A percentile compares a stretch with the other conserved stretches of the same genome.
phyloP scores from a whole-genome alignment of 2,329 filamentous ascomycete genomes.

The Phaeosphaeria sp. region DNA sequence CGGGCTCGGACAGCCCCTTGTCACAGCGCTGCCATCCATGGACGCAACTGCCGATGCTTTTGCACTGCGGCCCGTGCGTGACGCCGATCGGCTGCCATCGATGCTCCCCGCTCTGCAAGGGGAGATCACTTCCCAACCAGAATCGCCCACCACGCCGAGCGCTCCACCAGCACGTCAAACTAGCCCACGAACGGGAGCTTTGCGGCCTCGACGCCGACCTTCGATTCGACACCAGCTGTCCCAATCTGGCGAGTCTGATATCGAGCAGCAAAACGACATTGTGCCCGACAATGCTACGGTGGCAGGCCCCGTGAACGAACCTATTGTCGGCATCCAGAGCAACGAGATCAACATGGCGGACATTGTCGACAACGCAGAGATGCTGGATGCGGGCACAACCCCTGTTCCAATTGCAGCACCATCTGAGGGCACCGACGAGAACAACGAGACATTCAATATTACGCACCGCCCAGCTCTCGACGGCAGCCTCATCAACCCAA shows the following conservation, averaged over 20 bases:
- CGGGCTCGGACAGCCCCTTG: constrained; percentile 68
- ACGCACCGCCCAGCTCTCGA: constrained; percentile 84
- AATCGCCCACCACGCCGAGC: constrained; percentile 62
- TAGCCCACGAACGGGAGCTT: constrained; percentile 54
- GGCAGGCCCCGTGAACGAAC: constrained; percentile 72
- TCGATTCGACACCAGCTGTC: constrained; percentile 91
- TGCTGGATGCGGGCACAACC: constrained; percentile 73
- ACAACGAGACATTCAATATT: constrained; percentile 84
- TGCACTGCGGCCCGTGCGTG: constrained; percentile 76
- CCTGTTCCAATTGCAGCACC: constrained; percentile 77
- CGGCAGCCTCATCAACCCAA: constrained; percentile 79
- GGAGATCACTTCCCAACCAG: constrained; percentile 83
- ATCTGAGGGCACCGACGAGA: constrained; percentile 81
- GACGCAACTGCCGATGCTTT: constrained; percentile 72
- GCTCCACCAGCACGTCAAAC: constrained; percentile 40
- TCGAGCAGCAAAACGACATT: constrained; percentile 82
- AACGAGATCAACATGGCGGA: constrained; percentile 85
- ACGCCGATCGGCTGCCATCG: constrained; percentile 85
- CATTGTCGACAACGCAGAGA: constrained; percentile 81
- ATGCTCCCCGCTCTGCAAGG: constrained; percentile 75
- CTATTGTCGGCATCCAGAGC: constrained; percentile 79
- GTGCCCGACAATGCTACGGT: constrained; percentile 79
- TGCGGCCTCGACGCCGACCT: constrained; percentile 70
- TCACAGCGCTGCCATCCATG: constrained; percentile 70
- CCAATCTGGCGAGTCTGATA: constrained; percentile 79